Conservation (phyloP, 768 basidiomycete genomes). For the Megacollybia marginata region DNA sequence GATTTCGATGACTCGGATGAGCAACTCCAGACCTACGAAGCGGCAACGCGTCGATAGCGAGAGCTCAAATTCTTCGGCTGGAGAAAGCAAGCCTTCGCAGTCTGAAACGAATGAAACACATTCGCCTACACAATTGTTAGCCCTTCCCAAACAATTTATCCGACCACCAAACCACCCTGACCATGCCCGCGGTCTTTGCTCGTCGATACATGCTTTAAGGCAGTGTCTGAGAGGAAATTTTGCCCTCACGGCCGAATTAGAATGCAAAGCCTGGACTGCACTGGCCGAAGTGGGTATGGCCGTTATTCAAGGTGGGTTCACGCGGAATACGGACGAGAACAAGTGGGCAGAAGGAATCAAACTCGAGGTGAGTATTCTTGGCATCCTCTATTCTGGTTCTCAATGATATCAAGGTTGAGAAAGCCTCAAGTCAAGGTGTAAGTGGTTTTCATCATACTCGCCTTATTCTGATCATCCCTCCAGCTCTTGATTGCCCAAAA, state of each 20-base stretch:
- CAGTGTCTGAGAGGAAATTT: conserved; percentile 40
- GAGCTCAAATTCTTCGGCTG: too few species aligned
- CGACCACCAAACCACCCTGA: conserved; percentile 59
- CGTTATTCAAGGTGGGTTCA: conserved; percentile 40
- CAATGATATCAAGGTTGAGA: conserved; percentile 38
- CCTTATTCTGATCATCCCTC: neutral
- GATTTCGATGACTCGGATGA: too few species aligned
- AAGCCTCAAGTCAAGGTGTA: conserved; percentile 64
- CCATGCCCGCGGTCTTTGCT: conserved; percentile 45
- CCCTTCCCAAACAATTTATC: conserved; percentile 50
- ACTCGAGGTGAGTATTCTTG: conserved; percentile 36
- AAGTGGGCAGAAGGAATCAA: conserved; percentile 45
- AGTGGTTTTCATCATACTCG: conserved; percentile 18
- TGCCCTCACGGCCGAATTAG: conserved; percentile 47
- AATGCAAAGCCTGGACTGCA: conserved; percentile 66
- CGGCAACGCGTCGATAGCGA: too few species aligned
- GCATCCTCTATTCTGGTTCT: neutral
- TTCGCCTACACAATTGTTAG: conserved; percentile 42
- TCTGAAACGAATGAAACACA: too few species aligned
- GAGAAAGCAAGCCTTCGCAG: too few species aligned
- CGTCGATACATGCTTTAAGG: conserved; percentile 50
- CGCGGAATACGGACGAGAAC: conserved; percentile 22
- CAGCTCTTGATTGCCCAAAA: conserved; percentile 53
- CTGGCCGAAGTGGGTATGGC: conserved; percentile 64
- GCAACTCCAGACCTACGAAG: too few species aligned